Conservation (phyloP, 257 asterid genomes). For the Ilex asprella region DNA sequence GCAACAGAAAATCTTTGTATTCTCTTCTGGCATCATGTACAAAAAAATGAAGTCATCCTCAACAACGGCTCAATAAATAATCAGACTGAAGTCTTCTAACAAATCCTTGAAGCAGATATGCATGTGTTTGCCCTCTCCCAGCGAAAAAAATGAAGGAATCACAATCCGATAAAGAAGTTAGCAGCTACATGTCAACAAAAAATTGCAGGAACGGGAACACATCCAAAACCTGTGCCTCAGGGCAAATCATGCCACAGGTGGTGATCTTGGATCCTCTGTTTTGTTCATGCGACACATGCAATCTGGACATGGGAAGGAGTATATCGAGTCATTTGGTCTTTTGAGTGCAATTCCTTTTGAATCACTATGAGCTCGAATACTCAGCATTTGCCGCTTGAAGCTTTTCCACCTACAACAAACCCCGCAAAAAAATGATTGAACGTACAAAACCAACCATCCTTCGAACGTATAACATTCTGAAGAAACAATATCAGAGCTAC, state of each 20-base stretch:
- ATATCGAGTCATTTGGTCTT: slow-evolving; percentile 80
- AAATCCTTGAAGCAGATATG: slow-evolving; percentile 25
- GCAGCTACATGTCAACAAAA: slow-evolving; percentile 29
- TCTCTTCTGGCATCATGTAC: slow-evolving; percentile 30
- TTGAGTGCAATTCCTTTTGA: slow-evolving; percentile 84
- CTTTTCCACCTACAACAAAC: slow-evolving; percentile 67
- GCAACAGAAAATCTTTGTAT: slow-evolving; percentile 8
- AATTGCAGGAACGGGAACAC: slow-evolving; percentile 10
- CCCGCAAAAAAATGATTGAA: slow-evolving; percentile 9
- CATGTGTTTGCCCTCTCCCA: slow-evolving; percentile 27
- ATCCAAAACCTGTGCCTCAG: slow-evolving; percentile 12
- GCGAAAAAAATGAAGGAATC: slow-evolving; percentile 61
- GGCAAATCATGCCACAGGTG: slow-evolving; percentile 29
- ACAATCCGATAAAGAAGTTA: slow-evolving; percentile 37
- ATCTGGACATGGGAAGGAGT: slow-evolving; percentile 88
- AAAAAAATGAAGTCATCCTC: slow-evolving; percentile 23
- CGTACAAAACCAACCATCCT: too few relatives aligned
- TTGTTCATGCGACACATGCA: slow-evolving; percentile 88
- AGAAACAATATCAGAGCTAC: too few relatives aligned
- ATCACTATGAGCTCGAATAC: slow-evolving; percentile 76
- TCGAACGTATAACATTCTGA: slow-evolving; percentile 6
- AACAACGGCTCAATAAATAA: slow-evolving; percentile 19
- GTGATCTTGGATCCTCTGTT: slow-evolving; percentile 48
- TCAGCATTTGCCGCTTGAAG: slow-evolving; percentile 86
- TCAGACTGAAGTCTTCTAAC: slow-evolving; percentile 18